A percentile compares a stretch with the other conserved stretches of the same genome.
Conservation (phyloP, 345 rosid species). For the Linum tenue region DNA sequence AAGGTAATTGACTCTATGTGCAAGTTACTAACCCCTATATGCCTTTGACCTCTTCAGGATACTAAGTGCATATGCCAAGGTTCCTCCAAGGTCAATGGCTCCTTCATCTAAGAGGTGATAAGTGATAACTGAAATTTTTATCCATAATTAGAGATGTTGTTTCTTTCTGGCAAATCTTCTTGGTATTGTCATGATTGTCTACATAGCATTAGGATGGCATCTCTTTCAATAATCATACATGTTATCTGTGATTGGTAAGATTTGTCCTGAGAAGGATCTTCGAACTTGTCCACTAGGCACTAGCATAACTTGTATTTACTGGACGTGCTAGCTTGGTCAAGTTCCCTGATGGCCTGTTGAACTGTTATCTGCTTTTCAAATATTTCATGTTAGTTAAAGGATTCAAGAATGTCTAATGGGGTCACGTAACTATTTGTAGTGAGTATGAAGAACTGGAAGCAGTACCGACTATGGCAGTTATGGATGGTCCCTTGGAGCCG, state of each 20-base stretch:
- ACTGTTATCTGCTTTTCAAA: not conserved
- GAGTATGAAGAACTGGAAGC: slow-evolving; percentile 96
- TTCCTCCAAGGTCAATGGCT: slow-evolving; percentile 62
- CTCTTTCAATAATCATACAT: not conserved
- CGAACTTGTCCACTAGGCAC: not conserved
- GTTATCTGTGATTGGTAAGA: not conserved
- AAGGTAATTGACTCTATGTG: no score
- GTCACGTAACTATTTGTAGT: slow-evolving; percentile 25
- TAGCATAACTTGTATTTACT: not conserved
- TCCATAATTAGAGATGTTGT: not conserved
- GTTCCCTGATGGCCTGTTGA: not conserved
- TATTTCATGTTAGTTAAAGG: not conserved
- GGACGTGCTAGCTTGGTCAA: not conserved
- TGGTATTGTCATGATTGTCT: not conserved
- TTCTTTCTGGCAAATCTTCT: not conserved
- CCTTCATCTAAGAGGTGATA: slow-evolving; percentile 60
- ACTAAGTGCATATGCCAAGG: slow-evolving; percentile 78
- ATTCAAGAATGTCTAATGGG: not conserved
- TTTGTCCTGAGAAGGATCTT: not conserved
- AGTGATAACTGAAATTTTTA: slow-evolving; percentile 17
- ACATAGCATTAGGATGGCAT: not conserved
- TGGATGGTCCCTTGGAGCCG: slow-evolving; percentile 89
- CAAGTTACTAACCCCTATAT: not conserved
- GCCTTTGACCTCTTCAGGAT: slow-evolving; percentile 40
- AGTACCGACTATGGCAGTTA: slow-evolving; percentile 76